These are phyloP conservation scores for Phytophthora niederhauseri DNA, from an alignment of 352 stramenopile genomes.

Conservation along the genomic window DNA sequence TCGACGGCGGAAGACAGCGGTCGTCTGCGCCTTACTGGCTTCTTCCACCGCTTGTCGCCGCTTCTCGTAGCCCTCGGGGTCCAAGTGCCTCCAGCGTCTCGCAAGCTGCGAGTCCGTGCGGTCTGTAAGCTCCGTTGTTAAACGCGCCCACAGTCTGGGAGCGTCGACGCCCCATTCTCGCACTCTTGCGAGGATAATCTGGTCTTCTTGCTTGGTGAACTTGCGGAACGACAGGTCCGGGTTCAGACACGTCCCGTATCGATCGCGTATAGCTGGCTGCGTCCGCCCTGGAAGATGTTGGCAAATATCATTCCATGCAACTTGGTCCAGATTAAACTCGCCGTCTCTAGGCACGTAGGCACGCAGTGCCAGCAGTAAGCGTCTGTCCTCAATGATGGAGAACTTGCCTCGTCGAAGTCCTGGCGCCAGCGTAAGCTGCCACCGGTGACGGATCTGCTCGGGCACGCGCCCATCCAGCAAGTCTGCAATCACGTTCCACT, in stretches of 20 bases:
- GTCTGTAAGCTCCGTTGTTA: constrained; percentile 51
- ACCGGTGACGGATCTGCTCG: constrained; percentile 80
- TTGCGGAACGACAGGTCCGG: constrained; percentile 63
- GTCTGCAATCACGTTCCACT: constrained; percentile 81
- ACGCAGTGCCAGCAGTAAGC: constrained; percentile 62
- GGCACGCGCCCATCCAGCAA: constrained; percentile 73
- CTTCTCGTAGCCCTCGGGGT: constrained; percentile 43
- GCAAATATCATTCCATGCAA: constrained; percentile 68
- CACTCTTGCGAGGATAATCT: constrained; percentile 42
- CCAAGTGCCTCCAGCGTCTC: constrained; percentile 49
- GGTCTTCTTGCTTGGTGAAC: constrained; percentile 64
- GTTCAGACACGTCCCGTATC: constrained; percentile 74
- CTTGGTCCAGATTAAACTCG: constrained; percentile 52
- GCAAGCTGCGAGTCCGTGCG: constrained; percentile 57
- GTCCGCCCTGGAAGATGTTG: constrained; percentile 65
- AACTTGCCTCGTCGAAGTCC: constrained; percentile 75
- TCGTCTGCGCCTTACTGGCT: constrained; percentile 35
- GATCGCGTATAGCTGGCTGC: constrained; percentile 62
- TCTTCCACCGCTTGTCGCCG: constrained; percentile 31
- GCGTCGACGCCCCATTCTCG: constrained; percentile 45
- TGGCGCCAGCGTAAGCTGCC: constrained; percentile 70
- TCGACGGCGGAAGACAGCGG: constrained; percentile 54
- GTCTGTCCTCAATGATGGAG: constrained; percentile 72
- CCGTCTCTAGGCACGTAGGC: constrained; percentile 50
- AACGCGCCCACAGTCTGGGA: constrained; percentile 46